Base-by-base conservation (phyloP, 192 early-diverging fungal genomes). In the Dissophora globulifera region DNA sequence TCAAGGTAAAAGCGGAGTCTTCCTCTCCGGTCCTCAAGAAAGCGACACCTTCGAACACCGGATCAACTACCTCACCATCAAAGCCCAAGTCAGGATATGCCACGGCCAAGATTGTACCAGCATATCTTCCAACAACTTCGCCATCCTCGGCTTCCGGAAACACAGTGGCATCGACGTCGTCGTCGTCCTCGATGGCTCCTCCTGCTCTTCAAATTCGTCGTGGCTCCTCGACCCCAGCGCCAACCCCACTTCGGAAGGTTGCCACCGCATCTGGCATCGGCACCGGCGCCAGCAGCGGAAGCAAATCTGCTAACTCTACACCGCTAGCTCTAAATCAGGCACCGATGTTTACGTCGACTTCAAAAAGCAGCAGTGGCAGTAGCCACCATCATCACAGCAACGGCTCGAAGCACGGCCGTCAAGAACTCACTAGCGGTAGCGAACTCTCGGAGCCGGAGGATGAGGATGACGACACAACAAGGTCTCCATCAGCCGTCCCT, bases 401-500 rank as follows among this genome's bases (percentile, higher is more conserved):
- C 26, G 35, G 58, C 42, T 53, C 43, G 33, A 71, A 71, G 50
- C 59, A 62, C 50, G 30, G 27, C 13, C 63, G 64, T 45, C 57
- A 51, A 1, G 58, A 62, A 20, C 12, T 55, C 15, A 62, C 72
- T 4, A 76, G 72, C 45, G 63, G 50, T 1, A 76, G 72, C 33
- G 72, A 67, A 45, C 58, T 76, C 30, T 76, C 72, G 3, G 72
- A 76, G 3, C 72, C 58, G 0, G 72, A 76, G 4, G 72, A 55
- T 29, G 63, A 76, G 0, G 64, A 75, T 10, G 55, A 75, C 19
- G 62, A 75, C 1, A 2, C 43, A 1, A 27, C 55, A 16, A 29
- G 41, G 9, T 47, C 70, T 11, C 1, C 60, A 16, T 30, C 46
- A 0, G 15, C 26, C 13, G 38, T 35, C 3, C 48, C 47, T 4